phyloP scores from a whole-genome alignment of 1,139 yeast genomes.

The Pichia sp. region DNA sequence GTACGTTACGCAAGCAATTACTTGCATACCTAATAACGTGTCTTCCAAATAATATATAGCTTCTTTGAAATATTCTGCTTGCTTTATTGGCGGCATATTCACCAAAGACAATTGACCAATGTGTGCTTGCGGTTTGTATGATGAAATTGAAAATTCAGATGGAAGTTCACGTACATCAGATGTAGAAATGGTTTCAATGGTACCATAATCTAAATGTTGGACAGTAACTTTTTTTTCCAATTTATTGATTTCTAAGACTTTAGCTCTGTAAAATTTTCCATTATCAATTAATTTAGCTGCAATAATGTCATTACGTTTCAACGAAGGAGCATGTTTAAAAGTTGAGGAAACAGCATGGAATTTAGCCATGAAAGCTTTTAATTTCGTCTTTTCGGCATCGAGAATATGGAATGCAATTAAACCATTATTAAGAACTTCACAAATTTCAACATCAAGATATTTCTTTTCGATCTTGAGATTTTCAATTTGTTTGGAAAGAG shows the following conservation, averaged over 20 bases:
- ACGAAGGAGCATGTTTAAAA: constrained; percentile 21
- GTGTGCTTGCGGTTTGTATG: constrained; percentile 52
- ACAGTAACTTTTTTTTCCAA: constrained; percentile 43
- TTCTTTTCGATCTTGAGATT: constrained; percentile 29
- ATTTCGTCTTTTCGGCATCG: constrained; percentile 35
- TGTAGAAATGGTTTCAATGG: constrained; percentile 43
- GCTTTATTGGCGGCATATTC: constrained; percentile 58
- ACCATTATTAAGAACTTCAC: constrained; percentile 49
- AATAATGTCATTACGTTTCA: constrained; percentile 52
- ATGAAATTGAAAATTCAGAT: constrained; percentile 37
- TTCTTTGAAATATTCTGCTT: constrained; percentile 45
- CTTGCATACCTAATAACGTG: constrained; percentile 45
- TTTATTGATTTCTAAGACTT: constrained; percentile 46
- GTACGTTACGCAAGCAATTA: constrained; percentile 52
- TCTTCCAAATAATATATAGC: constrained; percentile 56
- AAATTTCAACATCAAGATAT: constrained; percentile 58
- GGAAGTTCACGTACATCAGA: constrained; percentile 51
- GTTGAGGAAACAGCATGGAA: constrained; percentile 37
- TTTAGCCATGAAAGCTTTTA: constrained; percentile 39
- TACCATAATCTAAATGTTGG: constrained; percentile 63
- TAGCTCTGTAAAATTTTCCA: constrained; percentile 57
- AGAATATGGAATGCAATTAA: constrained; percentile 46
- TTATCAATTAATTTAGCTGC: constrained; percentile 51
- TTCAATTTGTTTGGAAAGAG: constrained; percentile 27
- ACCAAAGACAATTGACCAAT: constrained; percentile 51